Evolutionary conservation across 257 asterid genomes (phyloP).

Genomic region (Ballota nigra): DNA sequence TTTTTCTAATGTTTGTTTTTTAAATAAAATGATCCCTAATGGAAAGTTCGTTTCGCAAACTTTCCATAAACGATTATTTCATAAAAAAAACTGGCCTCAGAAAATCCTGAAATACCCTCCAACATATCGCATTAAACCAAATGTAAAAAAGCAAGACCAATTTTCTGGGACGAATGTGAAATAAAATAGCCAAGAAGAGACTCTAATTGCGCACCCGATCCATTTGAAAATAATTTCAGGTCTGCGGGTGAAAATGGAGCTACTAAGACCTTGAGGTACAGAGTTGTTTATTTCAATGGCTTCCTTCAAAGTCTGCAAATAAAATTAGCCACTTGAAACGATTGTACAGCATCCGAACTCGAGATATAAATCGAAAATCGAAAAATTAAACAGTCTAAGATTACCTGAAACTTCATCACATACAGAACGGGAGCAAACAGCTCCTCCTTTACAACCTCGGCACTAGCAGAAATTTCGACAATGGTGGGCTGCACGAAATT

Average conservation of each 20-base stretch:
- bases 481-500: conserved; percentile 93
- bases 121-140: no score
- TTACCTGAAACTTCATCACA: conserved; percentile 90
- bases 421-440: conserved; percentile 96
- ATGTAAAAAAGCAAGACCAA: no score
- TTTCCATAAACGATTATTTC: no score
- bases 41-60: no score
- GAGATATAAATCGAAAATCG: neutral
- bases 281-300: conserved; percentile 91
- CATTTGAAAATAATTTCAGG: conserved; percentile 90
- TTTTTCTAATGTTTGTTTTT: no score
- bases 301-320: conserved; percentile 81
- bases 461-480: conserved; percentile 68
- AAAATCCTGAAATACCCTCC: no score
- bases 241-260: conserved; percentile 87
- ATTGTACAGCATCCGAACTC: neutral
- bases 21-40: no score
- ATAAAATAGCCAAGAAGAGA: neutral
- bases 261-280: conserved; percentile 98
- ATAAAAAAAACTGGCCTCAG: no score
- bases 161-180: neutral
- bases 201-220: conserved; percentile 71
- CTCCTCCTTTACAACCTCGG: conserved; percentile 87
- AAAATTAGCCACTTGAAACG: neutral
- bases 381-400: no score